A percentile compares a stretch with the other conserved stretches of the same genome.
Evolutionary conservation across 177 flowering plant genomes (phyloP).

Genomic region (Telopea speciosissima): DNA sequence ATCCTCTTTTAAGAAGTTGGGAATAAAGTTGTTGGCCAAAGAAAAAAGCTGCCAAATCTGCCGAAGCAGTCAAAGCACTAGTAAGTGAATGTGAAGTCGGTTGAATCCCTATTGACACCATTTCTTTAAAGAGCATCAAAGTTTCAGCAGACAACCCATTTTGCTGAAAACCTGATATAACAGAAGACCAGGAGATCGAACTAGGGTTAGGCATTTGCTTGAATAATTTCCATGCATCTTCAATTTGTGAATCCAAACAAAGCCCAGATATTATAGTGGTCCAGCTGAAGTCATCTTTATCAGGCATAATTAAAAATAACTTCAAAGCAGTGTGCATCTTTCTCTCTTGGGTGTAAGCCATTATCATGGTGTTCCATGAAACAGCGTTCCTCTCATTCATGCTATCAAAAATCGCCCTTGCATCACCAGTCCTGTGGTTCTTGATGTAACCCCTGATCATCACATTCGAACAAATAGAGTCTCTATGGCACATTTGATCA

Average conservation of each 20-base stretch:
- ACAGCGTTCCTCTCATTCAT: slow-evolving; percentile 21
- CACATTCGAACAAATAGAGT: slow-evolving; percentile 27
- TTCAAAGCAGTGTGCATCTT: slow-evolving; percentile 20
- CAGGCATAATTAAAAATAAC: slow-evolving; percentile 25
- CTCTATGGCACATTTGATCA: slow-evolving; percentile 23
- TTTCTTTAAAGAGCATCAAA: slow-evolving; percentile 22
- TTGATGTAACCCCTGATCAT: slow-evolving; percentile 28
- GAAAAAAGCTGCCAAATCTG: slow-evolving; percentile 24
- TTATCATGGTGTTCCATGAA: slow-evolving; percentile 37
- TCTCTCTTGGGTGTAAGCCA: slow-evolving; percentile 23
- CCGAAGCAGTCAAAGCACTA: slow-evolving; percentile 30
- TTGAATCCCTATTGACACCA: slow-evolving; percentile 19
- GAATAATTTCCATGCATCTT: slow-evolving; percentile 27
- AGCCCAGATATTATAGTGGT: slow-evolving; percentile 27
- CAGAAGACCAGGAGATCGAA: slow-evolving; percentile 27
- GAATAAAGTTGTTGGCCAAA: slow-evolving; percentile 22
- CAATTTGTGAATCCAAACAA: slow-evolving; percentile 10
- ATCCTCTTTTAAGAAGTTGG: slow-evolving; percentile 26
- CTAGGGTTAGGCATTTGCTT: slow-evolving; percentile 27
- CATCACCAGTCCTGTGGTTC: slow-evolving; percentile 20
- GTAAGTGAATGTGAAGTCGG: slow-evolving; percentile 31
- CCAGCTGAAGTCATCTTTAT: slow-evolving; percentile 30
- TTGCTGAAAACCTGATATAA: slow-evolving; percentile 29
- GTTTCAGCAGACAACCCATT: slow-evolving; percentile 23
- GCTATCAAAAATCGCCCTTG: slow-evolving; percentile 25